Percentiles rank a stretch among this genome's conserved stretches.
phyloP scores from a whole-genome alignment of 768 basidiomycete genomes.

The Podaxis mareebaensis region DNA sequence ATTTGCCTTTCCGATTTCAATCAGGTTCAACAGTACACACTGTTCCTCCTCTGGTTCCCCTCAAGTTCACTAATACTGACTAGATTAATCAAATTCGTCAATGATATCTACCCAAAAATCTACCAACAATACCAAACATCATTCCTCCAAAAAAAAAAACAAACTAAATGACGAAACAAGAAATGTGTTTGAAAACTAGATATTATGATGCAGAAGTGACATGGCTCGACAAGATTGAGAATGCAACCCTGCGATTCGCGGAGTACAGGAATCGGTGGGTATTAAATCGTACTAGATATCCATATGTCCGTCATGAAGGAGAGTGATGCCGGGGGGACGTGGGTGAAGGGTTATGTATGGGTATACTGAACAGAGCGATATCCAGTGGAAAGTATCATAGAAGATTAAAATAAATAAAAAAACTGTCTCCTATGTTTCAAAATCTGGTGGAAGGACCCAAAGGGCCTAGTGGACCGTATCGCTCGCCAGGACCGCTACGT shows the following conservation, averaged over 20 bases:
- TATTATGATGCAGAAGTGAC: conserved; percentile 20
- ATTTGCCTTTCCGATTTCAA: neutral
- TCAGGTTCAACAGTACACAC: neutral
- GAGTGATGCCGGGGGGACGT: conserved; percentile 21
- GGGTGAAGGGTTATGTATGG: conserved; percentile 33
- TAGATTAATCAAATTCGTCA: conserved; percentile 8
- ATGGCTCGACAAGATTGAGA: conserved; percentile 16
- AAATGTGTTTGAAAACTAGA: conserved; percentile 15
- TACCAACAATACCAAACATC: conserved; percentile 11
- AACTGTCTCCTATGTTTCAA: conserved; percentile 31
- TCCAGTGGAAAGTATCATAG: conserved; percentile 24
- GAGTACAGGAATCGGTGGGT: conserved; percentile 24
- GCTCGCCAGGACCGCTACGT: conserved; percentile 32
- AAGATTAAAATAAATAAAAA: conserved; percentile 26
- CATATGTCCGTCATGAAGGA: conserved; percentile 33
- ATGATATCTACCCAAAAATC: conserved; percentile 15
- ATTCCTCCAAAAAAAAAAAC: conserved; percentile 5
- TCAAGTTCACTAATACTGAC: neutral
- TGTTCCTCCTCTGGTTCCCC: neutral
- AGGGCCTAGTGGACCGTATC: conserved; percentile 60
- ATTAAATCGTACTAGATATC: conserved; percentile 36
- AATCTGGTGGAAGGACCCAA: conserved; percentile 59
- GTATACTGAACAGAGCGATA: conserved; percentile 42
- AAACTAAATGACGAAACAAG: conserved; percentile 19
- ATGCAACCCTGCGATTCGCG: conserved; percentile 17